A percentile compares a stretch with the other conserved stretches of the same genome.
phyloP scores from a whole-genome alignment of 176 grass and related monocot genomes.

The Carex parvula region DNA sequence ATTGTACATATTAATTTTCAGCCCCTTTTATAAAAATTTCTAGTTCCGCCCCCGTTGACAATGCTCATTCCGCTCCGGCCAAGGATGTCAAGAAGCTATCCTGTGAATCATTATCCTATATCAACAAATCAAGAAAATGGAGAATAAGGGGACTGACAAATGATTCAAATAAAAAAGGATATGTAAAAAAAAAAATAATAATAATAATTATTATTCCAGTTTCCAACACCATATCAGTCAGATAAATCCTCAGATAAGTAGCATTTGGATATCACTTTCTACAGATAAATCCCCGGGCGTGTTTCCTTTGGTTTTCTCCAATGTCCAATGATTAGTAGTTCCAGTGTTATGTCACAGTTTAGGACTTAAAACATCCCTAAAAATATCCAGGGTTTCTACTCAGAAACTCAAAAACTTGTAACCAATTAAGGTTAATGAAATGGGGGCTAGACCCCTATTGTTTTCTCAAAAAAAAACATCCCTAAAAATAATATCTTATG shows the following conservation, averaged over 20 bases:
- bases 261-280: not conserved
- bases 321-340: not conserved
- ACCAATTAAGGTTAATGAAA: too few relatives aligned
- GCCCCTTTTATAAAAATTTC: too few relatives aligned
- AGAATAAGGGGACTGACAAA: not conserved
- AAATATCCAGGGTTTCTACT: too few relatives aligned
- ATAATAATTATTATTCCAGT: too few relatives aligned
- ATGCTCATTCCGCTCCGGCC: conserved; percentile 34
- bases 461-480: not conserved
- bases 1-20: too few relatives aligned
- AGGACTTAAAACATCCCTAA: not conserved
- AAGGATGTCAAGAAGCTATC: conserved; percentile 53
- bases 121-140: not conserved
- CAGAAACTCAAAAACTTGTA: too few relatives aligned
- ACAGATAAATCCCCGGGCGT: not conserved
- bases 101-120: conserved; percentile 63
- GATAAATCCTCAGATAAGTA: not conserved
- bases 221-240: not conserved
- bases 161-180: not conserved
- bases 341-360: not conserved
- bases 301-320: not conserved
- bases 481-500: not conserved
- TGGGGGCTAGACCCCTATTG: too few relatives aligned
- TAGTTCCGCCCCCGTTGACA: not conserved
- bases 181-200: not conserved